Evolutionary conservation across 2,329 filamentous ascomycete genomes (phyloP).

Genomic region (Diplodia intermedia): DNA sequence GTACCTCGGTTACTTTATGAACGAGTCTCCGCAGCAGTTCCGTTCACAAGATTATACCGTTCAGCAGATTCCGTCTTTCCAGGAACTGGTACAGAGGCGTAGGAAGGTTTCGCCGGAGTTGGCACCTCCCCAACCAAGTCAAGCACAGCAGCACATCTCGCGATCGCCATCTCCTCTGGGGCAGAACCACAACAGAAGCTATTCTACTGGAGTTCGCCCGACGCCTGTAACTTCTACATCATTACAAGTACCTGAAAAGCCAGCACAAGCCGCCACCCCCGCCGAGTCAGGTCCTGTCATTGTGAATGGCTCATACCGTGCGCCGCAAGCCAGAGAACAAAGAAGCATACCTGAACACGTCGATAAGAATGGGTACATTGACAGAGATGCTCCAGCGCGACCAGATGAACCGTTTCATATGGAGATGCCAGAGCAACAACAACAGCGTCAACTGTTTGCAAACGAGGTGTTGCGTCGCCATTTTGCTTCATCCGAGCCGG

Average conservation of each 20-base stretch:
- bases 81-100: slow-evolving; percentile 51
- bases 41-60: slow-evolving; percentile 45
- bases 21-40: slow-evolving; percentile 49
- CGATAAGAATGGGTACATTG: slow-evolving; percentile 16
- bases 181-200: slow-evolving; percentile 48
- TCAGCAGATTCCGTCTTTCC: slow-evolving; percentile 47
- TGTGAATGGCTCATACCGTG: slow-evolving; percentile 48
- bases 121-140: slow-evolving; percentile 7
- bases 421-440: slow-evolving; percentile 40
- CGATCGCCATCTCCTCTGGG: slow-evolving; percentile 58
- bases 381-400: slow-evolving; percentile 22
- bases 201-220: slow-evolving; percentile 42
- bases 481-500: slow-evolving; percentile 22
- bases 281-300: slow-evolving; percentile 47
- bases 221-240: slow-evolving; percentile 32
- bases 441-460: slow-evolving; percentile 43
- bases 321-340: slow-evolving; percentile 25
- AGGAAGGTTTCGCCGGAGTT: slow-evolving; percentile 52
- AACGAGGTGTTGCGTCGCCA: slow-evolving; percentile 38
- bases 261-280: slow-evolving; percentile 39
- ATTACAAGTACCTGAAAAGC: slow-evolving; percentile 33
- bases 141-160: slow-evolving; percentile 38
- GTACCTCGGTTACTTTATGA: slow-evolving; percentile 59
- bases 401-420: slow-evolving; percentile 33
- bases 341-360: slow-evolving; percentile 5